Percentiles rank a stretch among this genome's conserved stretches.
phyloP scores from a whole-genome alignment of 495 filamentous ascomycete genomes.

The Penicillium dipodomyicola region DNA sequence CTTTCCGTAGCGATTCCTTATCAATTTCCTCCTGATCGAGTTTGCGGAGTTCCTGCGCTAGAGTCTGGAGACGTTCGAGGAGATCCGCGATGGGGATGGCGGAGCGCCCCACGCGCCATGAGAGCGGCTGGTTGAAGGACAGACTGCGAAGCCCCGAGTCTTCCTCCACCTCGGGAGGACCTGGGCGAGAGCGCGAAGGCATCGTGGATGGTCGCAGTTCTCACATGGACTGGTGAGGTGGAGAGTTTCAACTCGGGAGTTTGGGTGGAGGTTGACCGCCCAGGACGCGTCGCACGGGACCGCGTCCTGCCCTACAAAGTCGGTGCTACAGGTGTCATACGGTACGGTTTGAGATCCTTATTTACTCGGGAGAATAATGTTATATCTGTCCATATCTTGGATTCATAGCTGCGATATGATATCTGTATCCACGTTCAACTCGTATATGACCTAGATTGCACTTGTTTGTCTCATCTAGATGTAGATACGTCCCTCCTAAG shows the following conservation, averaged over 20 bases:
- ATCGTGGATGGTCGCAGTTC: conserved; percentile 35
- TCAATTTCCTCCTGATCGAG: conserved; percentile 87
- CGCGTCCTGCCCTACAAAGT: conserved; percentile 24
- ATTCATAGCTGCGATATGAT: neutral
- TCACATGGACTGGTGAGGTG: conserved; percentile 26
- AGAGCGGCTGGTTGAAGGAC: conserved; percentile 78
- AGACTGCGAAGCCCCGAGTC: conserved; percentile 39
- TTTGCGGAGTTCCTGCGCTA: conserved; percentile 78
- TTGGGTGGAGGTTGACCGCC: conserved; percentile 30
- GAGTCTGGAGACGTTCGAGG: conserved; percentile 70
- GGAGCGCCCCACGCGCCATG: conserved; percentile 85
- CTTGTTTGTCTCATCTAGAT: neutral
- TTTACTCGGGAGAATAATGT: neutral
- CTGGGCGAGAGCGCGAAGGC: conserved; percentile 51
- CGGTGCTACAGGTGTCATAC: conserved; percentile 1
- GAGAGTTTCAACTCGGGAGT: conserved; percentile 23
- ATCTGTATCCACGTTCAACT: neutral
- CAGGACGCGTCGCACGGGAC: conserved; percentile 31
- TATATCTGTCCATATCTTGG: neutral
- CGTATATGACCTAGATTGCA: neutral
- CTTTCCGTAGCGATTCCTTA: conserved; percentile 71
- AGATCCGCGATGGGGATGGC: conserved; percentile 82
- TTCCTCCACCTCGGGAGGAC: conserved; percentile 40
- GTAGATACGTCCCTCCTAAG: neutral
- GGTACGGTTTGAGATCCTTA: neutral